These are phyloP conservation scores for Phytophthora pisi DNA, from an alignment of 352 stramenopile genomes.

Conservation along the genomic window DNA sequence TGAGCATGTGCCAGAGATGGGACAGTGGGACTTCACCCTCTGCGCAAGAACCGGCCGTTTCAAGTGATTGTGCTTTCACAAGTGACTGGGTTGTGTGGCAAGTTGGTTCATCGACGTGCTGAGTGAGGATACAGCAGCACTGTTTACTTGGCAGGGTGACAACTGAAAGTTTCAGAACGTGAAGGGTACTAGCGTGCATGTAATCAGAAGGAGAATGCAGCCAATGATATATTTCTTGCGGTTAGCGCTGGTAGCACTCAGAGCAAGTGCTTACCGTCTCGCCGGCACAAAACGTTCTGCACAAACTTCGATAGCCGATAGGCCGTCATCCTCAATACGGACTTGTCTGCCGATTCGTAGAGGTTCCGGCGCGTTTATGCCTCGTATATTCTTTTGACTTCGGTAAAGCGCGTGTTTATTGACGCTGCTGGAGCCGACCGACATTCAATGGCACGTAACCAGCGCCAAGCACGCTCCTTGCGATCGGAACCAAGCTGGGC, in stretches of 20 bases:
- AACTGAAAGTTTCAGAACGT: too few species aligned
- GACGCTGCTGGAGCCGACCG: not conserved
- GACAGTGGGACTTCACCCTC: not conserved
- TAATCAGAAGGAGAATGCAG: too few species aligned
- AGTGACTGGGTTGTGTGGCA: too few species aligned
- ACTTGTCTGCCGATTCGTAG: not conserved
- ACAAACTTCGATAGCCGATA: not conserved
- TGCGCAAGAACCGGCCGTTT: too few species aligned
- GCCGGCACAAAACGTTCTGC: too few species aligned
- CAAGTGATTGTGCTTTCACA: too few species aligned
- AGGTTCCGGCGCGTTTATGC: not conserved
- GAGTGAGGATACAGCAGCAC: too few species aligned
- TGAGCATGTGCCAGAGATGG: not conserved
- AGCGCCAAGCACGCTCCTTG: not conserved
- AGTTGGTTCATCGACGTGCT: too few species aligned
- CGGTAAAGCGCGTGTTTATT: constrained; percentile 8
- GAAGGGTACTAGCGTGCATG: too few species aligned
- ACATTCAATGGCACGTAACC: not conserved
- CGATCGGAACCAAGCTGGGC: not conserved
- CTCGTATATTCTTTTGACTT: constrained; percentile 15
- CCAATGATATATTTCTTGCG: too few species aligned
- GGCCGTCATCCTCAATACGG: not conserved
- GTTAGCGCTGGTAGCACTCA: not conserved
- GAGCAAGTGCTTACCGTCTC: not conserved
- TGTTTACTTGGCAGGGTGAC: too few species aligned